Percentiles rank a stretch among this genome's conserved stretches.
Evolutionary conservation across 2,329 filamentous ascomycete genomes (phyloP).

Genomic region (Alternaria triticimaculans): DNA sequence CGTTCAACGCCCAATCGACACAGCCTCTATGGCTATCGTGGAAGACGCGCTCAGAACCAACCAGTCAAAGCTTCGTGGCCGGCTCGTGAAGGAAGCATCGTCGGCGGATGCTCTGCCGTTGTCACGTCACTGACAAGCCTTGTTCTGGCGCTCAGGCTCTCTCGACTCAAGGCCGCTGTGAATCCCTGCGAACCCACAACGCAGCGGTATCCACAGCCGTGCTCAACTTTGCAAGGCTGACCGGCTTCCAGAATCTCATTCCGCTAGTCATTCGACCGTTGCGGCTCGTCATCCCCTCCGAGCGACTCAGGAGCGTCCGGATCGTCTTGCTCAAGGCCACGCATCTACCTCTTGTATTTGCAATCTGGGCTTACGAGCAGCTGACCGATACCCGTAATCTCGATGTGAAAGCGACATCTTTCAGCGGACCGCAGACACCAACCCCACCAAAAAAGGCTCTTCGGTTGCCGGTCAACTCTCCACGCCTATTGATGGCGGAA

Average conservation of each 20-base stretch:
- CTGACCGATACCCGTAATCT: constrained; percentile 34
- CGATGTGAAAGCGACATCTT: constrained; percentile 29
- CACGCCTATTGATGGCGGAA: constrained; percentile 36
- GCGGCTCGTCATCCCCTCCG: constrained; percentile 70
- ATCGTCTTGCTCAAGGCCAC: constrained; percentile 66
- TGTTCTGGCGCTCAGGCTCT: constrained; percentile 37
- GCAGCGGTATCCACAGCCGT: background rate
- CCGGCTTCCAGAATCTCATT: constrained; percentile 67
- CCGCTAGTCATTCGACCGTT: constrained; percentile 76
- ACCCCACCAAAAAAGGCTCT: constrained; percentile 32
- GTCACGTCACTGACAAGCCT: constrained; percentile 24
- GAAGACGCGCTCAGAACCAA: constrained; percentile 24
- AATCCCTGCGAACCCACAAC: constrained; percentile 12
- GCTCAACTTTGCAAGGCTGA: constrained; percentile 37
- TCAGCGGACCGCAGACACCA: constrained; percentile 44
- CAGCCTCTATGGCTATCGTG: constrained; percentile 34
- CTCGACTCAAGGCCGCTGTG: constrained; percentile 8
- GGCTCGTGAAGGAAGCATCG: constrained; percentile 4
- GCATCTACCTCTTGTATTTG: constrained; percentile 71
- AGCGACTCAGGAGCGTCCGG: constrained; percentile 66
- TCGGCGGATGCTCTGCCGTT: constrained; percentile 3
- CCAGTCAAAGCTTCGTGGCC: constrained; percentile 12
- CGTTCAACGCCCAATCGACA: constrained; percentile 32
- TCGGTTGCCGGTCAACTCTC: constrained; percentile 43
- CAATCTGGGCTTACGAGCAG: constrained; percentile 72